Evolutionary conservation across 1,284 basidiomycete species (phyloP), one percentile per base, ranked within the genome.

Genomic region (Naganishia sp.): DNA sequence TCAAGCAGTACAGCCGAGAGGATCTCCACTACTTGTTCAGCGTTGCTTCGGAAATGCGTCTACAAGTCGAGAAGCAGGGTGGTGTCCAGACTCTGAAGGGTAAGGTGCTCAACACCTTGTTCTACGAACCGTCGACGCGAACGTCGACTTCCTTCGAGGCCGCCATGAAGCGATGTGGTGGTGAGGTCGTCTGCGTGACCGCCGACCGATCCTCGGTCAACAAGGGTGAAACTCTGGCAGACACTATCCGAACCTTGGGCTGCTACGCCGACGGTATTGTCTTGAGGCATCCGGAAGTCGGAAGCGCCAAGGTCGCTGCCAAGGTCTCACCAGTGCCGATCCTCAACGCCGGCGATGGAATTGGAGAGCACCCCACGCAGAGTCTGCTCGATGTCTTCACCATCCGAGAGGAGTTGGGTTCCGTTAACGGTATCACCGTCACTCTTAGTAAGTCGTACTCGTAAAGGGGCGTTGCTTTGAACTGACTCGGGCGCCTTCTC

Each of bases 141-240:
- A 99, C 96, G 1, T 92, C 90, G 68, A 85, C 89, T 16, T 98
- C 95, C n/a, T 99, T 99, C 76, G 95, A 99, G 78, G 90, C 95
- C 9, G 96, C 96, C 15, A 99, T 99, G 96, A 94, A 95, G 79
- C 87, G 96, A 61, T 92, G 93, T 73, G 96, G 96, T 57, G 96
- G 96, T 46, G 88, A 95, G 75, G 95, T 99, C 49, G 89, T 98
- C 33, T 86, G 89, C 69, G 85, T 99, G 55, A 86, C 86, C 57
- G 86, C 87, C 3, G 90, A 92, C 64, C 84, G 84, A 11, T 95
- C 93, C 9, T 97, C 94, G 0, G 92, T 97, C 43, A 83, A 86
- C 72, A 99, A 99, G 82, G 96, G 96, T 65, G 96, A 99, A 83
- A 90, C 87, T 5, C 82, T 99, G 33, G 86, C 90, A 6, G 96